Percentiles rank a stretch among this genome's conserved stretches.
These are phyloP conservation scores for Cladorrhinum sp. DNA, from an alignment of 2,329 filamentous ascomycete genomes.

Conservation along the genomic window DNA sequence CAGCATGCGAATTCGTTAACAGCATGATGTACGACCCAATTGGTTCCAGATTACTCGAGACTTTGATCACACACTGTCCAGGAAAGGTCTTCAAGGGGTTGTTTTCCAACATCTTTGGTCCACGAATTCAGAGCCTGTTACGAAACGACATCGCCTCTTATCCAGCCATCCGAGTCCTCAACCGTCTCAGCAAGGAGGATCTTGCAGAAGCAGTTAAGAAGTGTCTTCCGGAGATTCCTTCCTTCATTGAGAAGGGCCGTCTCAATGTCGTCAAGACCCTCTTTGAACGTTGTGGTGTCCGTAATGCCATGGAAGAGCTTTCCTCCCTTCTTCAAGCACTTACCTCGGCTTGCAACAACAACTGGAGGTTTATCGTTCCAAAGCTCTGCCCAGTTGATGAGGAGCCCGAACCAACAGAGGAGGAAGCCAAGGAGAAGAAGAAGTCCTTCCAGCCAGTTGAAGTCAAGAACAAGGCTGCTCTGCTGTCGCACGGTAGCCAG, in stretches of 20 bases:
- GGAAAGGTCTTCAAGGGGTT: constrained; percentile 89
- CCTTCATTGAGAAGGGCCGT: constrained; percentile 70
- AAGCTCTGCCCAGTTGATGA: constrained; percentile 48
- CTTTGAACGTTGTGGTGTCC: constrained; percentile 75
- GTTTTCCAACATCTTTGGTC: constrained; percentile 75
- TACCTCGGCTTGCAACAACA: constrained; percentile 46
- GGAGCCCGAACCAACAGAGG: constrained; percentile 25
- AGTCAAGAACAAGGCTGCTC: constrained; percentile 51
- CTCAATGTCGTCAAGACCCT: constrained; percentile 77
- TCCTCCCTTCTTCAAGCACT: constrained; percentile 47
- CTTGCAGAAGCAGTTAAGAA: constrained; percentile 68
- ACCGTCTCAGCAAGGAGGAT: constrained; percentile 83
- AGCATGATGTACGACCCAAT: constrained; percentile 86
- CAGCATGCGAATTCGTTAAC: constrained; percentile 74
- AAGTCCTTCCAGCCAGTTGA: constrained; percentile 21
- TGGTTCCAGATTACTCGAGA: constrained; percentile 86
- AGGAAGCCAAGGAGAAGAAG: constrained; percentile 27
- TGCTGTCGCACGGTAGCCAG: constrained; percentile 70
- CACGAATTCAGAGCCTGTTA: constrained; percentile 74
- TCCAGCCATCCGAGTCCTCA: constrained; percentile 77
- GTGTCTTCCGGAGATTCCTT: constrained; percentile 69
- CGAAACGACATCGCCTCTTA: constrained; percentile 90
- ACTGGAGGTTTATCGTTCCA: constrained; percentile 47
- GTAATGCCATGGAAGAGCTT: constrained; percentile 55
- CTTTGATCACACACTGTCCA: constrained; percentile 74